phyloP scores from a whole-genome alignment of 257 asterid species.

The Henckelia pumila region DNA sequence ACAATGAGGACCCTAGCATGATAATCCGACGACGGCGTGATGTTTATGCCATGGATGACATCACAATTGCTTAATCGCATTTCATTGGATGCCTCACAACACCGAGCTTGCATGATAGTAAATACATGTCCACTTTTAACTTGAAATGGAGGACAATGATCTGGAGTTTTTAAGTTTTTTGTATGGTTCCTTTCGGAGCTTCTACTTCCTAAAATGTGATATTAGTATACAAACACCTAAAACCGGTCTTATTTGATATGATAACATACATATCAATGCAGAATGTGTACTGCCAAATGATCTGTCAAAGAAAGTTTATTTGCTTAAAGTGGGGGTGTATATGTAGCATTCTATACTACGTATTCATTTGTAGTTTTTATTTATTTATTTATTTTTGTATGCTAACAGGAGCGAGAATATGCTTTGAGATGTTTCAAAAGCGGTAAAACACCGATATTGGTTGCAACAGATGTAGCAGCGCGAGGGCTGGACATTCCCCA shows the following conservation, averaged over 20 bases:
- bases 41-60: neutral
- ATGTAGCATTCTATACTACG: neutral
- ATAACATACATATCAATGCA: neutral
- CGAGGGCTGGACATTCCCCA: constrained; percentile 90
- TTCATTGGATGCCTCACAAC: neutral
- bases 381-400: constrained; percentile 15
- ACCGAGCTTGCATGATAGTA: neutral
- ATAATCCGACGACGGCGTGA: neutral
- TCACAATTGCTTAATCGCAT: neutral
- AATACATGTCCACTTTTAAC: neutral
- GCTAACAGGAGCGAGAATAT: constrained; percentile 66
- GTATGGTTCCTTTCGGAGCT: neutral
- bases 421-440: constrained; percentile 83
- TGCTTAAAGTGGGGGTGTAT: neutral
- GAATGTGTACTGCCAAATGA: neutral
- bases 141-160: neutral
- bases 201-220: neutral
- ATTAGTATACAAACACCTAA: neutral
- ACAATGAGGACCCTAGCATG: neutral
- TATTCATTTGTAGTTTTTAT: neutral
- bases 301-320: neutral
- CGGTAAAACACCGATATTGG: constrained; percentile 78
- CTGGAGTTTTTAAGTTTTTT: neutral
- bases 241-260: neutral
- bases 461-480: constrained; percentile 93